Evolutionary conservation across 1,139 yeast genomes (phyloP).

Genomic region (Hansenula lynferdii): DNA sequence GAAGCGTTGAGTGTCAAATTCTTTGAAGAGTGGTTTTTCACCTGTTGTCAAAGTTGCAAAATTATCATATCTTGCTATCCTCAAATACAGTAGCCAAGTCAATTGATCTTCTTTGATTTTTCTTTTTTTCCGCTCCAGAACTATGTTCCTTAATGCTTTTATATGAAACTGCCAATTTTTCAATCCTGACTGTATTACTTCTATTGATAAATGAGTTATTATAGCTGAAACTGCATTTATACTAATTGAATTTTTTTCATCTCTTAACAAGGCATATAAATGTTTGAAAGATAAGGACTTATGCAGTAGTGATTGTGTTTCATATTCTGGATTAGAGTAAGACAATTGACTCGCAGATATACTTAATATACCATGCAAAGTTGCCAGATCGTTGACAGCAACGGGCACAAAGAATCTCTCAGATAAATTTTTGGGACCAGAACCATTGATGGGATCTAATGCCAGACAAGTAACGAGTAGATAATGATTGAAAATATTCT

Average conservation of each 20-base stretch:
- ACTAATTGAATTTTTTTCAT: conserved; percentile 4
- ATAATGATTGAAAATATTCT: conserved; percentile 6
- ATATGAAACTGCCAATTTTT: conserved; percentile 11
- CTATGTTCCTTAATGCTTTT: conserved; percentile 7
- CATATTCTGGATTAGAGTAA: conserved; percentile 6
- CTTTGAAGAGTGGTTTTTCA: conserved; percentile 8
- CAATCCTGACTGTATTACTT: conserved; percentile 7
- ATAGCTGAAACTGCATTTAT: conserved; percentile 8
- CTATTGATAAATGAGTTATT: conserved; percentile 11
- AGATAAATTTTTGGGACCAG: conserved; percentile 11
- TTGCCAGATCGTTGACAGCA: conserved; percentile 10
- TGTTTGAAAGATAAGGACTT: conserved; percentile 11
- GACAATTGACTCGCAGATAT: conserved; percentile 11
- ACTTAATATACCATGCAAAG: conserved; percentile 10
- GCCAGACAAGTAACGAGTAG: conserved; percentile 9
- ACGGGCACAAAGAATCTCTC: conserved; percentile 11
- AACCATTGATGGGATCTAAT: conserved; percentile 10
- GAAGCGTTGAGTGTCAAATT: neutral
- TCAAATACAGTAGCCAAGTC: conserved; percentile 8
- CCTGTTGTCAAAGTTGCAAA: conserved; percentile 12
- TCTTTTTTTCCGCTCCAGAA: conserved; percentile 3
- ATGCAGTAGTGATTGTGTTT: conserved; percentile 6
- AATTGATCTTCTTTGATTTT: conserved; percentile 5
- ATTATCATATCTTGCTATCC: conserved; percentile 12
- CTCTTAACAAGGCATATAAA: conserved; percentile 4